Evolutionary conservation across 1,139 yeast species (phyloP), one percentile per base, ranked within the genome.

Genomic region (Blastobotrys proliferans): DNA sequence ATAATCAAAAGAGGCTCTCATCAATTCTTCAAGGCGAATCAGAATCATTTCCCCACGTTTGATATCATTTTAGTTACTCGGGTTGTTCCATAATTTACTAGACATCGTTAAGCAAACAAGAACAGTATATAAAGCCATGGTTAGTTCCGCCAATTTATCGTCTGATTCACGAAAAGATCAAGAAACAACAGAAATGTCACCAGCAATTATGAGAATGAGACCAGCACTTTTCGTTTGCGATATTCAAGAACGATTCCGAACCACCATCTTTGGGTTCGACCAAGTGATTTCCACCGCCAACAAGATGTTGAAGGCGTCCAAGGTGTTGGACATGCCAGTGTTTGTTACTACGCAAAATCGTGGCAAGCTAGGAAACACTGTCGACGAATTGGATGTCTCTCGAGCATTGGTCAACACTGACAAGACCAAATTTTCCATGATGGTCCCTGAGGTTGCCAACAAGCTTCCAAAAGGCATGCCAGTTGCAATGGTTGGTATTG

Each of bases 141-240:
- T n/a, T n/a, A n/a, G n/a, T n/a, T n/a, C n/a, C n/a, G n/a, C n/a
- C n/a, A n/a, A n/a, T n/a, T n/a, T n/a, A n/a, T n/a, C n/a, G n/a
- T n/a, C n/a, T n/a, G n/a, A n/a, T n/a, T n/a, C n/a, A n/a, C n/a
- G n/a, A n/a, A n/a, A n/a, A n/a, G n/a, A n/a, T n/a, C n/a, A n/a
- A n/a, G 11, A 22, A 8, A 8, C 8, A 22, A 22, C 26, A 22
- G 10, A 22, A 22, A 22, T 22, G 8, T 11, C 10, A 22, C 8
- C 8, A 22, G 25, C 31, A 17, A 44, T 29, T 35, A 30, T 25
- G 35, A 38, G 46, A 36, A 26, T 51, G 18, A 44, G 54, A 33
- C 58, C 48, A 56, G 52, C 68, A 3, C 63, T 50, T 9, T 55
- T 52, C 35, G 45, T 56, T 32, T 56, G 60, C 40, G 60, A 56